A percentile compares a stretch with the other conserved stretches of the same genome.
These are phyloP conservation scores for Sarcocystis neurona DNA, from an alignment of 169 alveolate species.

Conservation along the genomic window DNA sequence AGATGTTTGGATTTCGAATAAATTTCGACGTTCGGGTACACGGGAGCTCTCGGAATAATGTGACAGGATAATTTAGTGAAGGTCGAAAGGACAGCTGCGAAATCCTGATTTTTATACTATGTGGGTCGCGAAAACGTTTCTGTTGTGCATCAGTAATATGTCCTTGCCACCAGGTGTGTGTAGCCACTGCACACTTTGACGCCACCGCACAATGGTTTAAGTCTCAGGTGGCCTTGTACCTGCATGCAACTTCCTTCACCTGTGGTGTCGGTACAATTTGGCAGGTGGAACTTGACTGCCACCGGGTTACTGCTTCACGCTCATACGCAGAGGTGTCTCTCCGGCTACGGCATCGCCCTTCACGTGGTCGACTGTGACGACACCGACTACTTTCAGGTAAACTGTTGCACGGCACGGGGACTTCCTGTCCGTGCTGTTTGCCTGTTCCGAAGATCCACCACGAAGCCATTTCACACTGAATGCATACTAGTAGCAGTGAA, in stretches of 20 bases:
- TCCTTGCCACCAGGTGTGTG: neutral
- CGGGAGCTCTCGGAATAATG: no score
- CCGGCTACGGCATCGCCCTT: neutral
- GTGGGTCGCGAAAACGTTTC: neutral
- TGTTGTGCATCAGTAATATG: neutral
- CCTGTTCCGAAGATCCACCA: neutral
- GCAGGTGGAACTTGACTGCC: slow-evolving; percentile 28
- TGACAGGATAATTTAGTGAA: no score
- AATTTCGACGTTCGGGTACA: no score
- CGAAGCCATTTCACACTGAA: neutral
- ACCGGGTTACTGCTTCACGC: slow-evolving; percentile 2
- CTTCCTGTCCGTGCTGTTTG: neutral
- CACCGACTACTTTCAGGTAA: slow-evolving; percentile 19
- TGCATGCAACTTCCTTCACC: neutral
- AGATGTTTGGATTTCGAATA: no score
- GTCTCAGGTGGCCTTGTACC: neutral
- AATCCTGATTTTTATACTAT: neutral
- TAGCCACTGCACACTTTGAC: neutral
- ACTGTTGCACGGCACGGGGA: neutral
- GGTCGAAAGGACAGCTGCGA: neutral
- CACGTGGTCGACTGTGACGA: slow-evolving; percentile 17
- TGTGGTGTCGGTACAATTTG: neutral
- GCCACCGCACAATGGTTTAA: neutral
- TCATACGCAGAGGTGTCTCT: slow-evolving; percentile 15
- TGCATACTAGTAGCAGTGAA: neutral